Base-by-base conservation (phyloP, 148 eudicot genomes). In the Rhododendron ferrugineum region DNA sequence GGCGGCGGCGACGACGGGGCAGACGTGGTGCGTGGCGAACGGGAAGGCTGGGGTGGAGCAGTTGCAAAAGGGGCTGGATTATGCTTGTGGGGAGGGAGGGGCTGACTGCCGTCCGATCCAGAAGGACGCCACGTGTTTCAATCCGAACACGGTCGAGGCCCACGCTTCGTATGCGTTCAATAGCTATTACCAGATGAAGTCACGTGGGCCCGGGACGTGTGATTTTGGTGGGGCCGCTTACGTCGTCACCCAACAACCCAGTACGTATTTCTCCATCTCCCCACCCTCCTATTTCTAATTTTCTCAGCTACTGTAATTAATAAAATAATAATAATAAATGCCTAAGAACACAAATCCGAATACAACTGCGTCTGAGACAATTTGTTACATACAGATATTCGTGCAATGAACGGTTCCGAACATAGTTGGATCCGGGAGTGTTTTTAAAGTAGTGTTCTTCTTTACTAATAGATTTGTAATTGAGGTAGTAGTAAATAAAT, bases 161-260 rank as follows among this genome's bases (percentile, higher is more conserved):
- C 98, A 93, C 84, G 98, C 99, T 3, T 97, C 99, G 3, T 97
- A 94, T 50, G 99, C 98, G 4, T 95, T 97, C 77, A 97, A 95
- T 32, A 95, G 98, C 74, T 97, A 97, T 30, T 95, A 97, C 83
- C 99, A 97, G 89, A 91, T 58, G 86, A 91, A 91, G 58, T 20
- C 85, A 37, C 93, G 95, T 85, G 87, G 83, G 18, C 23, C 83
- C 79, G 99, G 99, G 28, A 90, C 98, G 81, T 97, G 99, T 47
- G 85, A 92, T 62, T 97, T 97, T 85, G 95, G 93, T 49, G 99
- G 99, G 32, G 94, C 92, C 1, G 99, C 96, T 81, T 90, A 93
- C 52, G 94, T 95, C 9, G 98, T 95, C 87, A 90, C 98, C 1
- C 98, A 95, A 87, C 50, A 93, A 85, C 99, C 98, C 0, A 87